Evolutionary conservation across 352 stramenopile species (phyloP), one percentile per base, ranked within the genome.

Genomic region (Phytopythium kandeliae): DNA sequence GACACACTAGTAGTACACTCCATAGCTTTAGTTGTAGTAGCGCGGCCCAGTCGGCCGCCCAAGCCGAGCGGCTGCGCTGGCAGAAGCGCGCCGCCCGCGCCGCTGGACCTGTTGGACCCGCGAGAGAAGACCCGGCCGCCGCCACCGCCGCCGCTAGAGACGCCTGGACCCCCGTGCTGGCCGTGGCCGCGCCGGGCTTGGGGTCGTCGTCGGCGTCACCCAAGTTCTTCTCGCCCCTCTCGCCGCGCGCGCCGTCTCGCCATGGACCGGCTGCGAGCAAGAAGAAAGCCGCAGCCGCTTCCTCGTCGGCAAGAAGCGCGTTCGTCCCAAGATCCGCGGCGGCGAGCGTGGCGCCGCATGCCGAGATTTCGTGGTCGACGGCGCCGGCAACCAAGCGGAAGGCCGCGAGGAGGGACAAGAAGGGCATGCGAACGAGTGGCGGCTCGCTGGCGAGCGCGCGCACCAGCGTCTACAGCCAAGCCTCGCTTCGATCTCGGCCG

Each of bases 1-100:
- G 59, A 31, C 50, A 55, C 41, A 45, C 19, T 38, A 65, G n/a
- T 59, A 62, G 41, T 60, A 47, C 54, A 37, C 36, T 15, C 9
- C 55, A 65, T 65, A 68, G 59, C 40, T 65, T 48, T 50, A 74
- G 54, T 62, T 58, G 53, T 62, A 64, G 51, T 62, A 66, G 62
- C 41, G 30, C 48, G 48, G 42, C 34, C 34, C 44, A 46, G 24
- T 35, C 47, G 5, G 47, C 54, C 19, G 59, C 64, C 11, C 55
- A 59, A 15, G 61, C 54, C 37, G 65, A 69, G 17, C 65, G 41
- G 6, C 35, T 74, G 52, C 66, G 65, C 24, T 84, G 73, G 73
- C 71, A 83, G 37, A 80, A 76, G 55, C 56, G 73, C 31, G 40
- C 63, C 30, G 70, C 55, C 3, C 59, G 72, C 22, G 45, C 40